A percentile compares a stretch with the other conserved stretches of the same genome.
These are phyloP conservation scores for Penicillium paneum DNA, from an alignment of 2,329 filamentous ascomycete species.

Conservation along the genomic window DNA sequence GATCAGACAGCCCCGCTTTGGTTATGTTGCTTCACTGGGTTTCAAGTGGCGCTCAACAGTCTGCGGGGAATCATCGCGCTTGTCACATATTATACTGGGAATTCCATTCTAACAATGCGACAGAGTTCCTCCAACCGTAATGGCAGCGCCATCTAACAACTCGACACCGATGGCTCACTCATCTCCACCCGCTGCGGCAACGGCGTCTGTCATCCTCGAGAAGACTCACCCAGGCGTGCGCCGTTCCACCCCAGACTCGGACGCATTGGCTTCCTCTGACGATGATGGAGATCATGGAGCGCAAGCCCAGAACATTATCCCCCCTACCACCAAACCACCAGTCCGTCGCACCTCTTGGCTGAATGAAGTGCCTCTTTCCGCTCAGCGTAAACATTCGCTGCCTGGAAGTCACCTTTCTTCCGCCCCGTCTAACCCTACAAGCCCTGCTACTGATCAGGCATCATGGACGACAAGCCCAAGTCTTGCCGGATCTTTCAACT, in stretches of 20 bases:
- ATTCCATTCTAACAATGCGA: conserved; percentile 5
- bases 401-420: conserved; percentile 72
- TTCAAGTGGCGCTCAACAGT: conserved; percentile 6
- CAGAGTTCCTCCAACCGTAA: conserved; percentile 19
- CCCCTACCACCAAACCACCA: conserved; percentile 56
- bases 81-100: background rate
- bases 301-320: conserved; percentile 46
- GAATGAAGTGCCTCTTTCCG: conserved; percentile 70
- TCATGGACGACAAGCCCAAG: conserved; percentile 43
- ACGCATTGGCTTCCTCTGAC: conserved; percentile 89
- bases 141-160: conserved; percentile 43
- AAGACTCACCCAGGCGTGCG: conserved; percentile 68
- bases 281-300: conserved; percentile 74
- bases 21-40: conserved; percentile 7
- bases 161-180: conserved; percentile 29
- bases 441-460: conserved; percentile 65
- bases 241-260: conserved; percentile 88
- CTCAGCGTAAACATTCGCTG: conserved; percentile 73
- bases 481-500: conserved; percentile 41
- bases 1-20: conserved; percentile 2
- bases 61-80: background rate
- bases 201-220: conserved; percentile 66
- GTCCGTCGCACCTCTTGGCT: conserved; percentile 78
- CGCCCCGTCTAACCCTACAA: conserved; percentile 74
- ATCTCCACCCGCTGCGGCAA: conserved; percentile 52